Base-by-base conservation (phyloP, 2,329 filamentous ascomycete genomes). In the Pseudogymnoascus destructans region DNA sequence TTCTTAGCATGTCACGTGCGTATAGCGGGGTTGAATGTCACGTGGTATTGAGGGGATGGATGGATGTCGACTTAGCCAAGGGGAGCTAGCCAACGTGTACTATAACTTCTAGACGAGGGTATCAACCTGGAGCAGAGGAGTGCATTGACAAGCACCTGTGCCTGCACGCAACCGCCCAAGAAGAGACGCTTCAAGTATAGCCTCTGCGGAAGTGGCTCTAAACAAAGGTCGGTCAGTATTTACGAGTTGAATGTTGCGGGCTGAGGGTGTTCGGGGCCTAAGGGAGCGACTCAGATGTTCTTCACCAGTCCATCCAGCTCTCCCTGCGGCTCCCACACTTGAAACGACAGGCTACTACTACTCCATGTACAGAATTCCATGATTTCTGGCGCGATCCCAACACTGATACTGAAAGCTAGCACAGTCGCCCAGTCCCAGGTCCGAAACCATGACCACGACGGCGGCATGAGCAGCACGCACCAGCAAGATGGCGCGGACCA, bases 81-180 rank as follows among this genome's bases (percentile, higher is more conserved):
- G 46, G 46, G 46, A 52, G 46, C 46, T 52, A 52, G 46, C 46
- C n/a, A 52, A 52, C 46, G 15, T 52, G 46, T 52, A 52, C 46
- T 17, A 10, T 52, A 11, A 6, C 23, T 30, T 15, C 15, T 25
- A 52, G 25, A 19, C 9, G 46, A 25, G 46, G 40, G 9, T 13
- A 11, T 30, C 23, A 52, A 52, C 46, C 25, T 52, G 25, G 46
- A 52, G 46, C 4, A 30, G 46, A 30, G 46, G 25, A 52, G 46
- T 30, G 46, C 46, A 52, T 52, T 52, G 25, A 52, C 25, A 52
- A 46, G 46, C 25, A 52, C 25, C 25, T 52, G 46, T 52, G 46
- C 25, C 46, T 10, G 46, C 25, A 52, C 46, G 46, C 23, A 30
- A 52, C 46, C 9, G 23, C 42, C 30, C 25, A 30, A 52, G 25